Evolutionary conservation across 768 basidiomycete species (phyloP).

Genomic region (Galerina sulciceps): DNA sequence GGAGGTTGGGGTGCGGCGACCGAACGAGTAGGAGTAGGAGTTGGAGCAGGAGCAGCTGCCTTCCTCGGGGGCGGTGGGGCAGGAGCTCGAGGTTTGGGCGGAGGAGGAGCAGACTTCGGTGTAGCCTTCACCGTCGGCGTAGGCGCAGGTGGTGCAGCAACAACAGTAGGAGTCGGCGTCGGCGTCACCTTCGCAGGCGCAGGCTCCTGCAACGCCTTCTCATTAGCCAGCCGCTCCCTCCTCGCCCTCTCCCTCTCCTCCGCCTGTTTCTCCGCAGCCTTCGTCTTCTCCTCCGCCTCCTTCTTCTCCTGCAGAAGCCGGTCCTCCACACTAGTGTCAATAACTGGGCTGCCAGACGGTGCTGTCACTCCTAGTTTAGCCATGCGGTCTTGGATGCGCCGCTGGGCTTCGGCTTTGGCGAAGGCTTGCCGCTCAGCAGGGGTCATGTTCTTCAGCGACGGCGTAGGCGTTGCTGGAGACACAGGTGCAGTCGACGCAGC

Average conservation of each 20-base stretch:
- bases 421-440: constrained; percentile 81
- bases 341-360: constrained; percentile 44
- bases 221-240: constrained; percentile 74
- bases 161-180: constrained; percentile 20
- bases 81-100: constrained; percentile 34
- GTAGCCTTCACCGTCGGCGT: constrained; percentile 43
- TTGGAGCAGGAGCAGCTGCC: constrained; percentile 35
- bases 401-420: constrained; percentile 78
- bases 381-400: constrained; percentile 84
- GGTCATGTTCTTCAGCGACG: constrained; percentile 78
- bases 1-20: constrained; percentile 31
- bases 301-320: constrained; percentile 83
- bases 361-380: constrained; percentile 78
- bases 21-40: constrained; percentile 43
- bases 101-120: constrained; percentile 44
- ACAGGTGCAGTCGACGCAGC: constrained; percentile 53
- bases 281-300: constrained; percentile 88
- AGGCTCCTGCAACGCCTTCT: constrained; percentile 64
- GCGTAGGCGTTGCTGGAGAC: constrained; percentile 56
- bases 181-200: constrained; percentile 31
- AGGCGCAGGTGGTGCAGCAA: constrained; percentile 34
- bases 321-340: constrained; percentile 86
- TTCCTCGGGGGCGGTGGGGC: constrained; percentile 20
- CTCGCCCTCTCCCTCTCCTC: constrained; percentile 79
- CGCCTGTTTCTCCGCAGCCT: constrained; percentile 77